These are phyloP conservation scores for Sicyos baderoa DNA, from an alignment of 306 rosid species.

Conservation along the genomic window DNA sequence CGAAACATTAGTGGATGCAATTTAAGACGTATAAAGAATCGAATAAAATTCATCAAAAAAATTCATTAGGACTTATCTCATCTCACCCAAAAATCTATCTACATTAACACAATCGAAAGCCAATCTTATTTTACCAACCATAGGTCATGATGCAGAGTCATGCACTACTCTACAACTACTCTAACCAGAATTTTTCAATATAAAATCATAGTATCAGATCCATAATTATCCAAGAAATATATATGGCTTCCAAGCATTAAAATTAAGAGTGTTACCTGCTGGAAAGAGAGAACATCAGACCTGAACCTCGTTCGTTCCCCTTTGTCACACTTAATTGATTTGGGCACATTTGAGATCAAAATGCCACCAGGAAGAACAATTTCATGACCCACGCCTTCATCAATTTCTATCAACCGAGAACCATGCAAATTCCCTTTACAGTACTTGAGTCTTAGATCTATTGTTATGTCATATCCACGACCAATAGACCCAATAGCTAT, in stretches of 20 bases:
- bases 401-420: conserved; percentile 68
- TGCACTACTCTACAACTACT: background rate
- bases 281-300: conserved; percentile 93
- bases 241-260: background rate
- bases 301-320: conserved; percentile 92
- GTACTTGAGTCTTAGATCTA: conserved; percentile 77
- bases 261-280: conserved; percentile 50
- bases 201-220: background rate
- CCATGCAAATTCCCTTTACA: conserved; percentile 52
- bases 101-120: background rate
- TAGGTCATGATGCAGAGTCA: background rate
- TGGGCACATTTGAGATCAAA: conserved; percentile 62
- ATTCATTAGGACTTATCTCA: background rate
- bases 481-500: conserved; percentile 80
- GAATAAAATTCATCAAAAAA: background rate
- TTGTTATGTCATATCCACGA: conserved; percentile 70
- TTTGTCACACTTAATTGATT: conserved; percentile 83
- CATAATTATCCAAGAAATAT: background rate
- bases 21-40: background rate
- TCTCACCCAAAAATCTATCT: background rate
- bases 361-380: conserved; percentile 74
- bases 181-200: background rate
- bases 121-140: background rate
- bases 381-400: conserved; percentile 53
- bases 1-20: background rate